Conservation (phyloP, 2,329 filamentous ascomycete genomes). For the Simplicillium aogashimaense region DNA sequence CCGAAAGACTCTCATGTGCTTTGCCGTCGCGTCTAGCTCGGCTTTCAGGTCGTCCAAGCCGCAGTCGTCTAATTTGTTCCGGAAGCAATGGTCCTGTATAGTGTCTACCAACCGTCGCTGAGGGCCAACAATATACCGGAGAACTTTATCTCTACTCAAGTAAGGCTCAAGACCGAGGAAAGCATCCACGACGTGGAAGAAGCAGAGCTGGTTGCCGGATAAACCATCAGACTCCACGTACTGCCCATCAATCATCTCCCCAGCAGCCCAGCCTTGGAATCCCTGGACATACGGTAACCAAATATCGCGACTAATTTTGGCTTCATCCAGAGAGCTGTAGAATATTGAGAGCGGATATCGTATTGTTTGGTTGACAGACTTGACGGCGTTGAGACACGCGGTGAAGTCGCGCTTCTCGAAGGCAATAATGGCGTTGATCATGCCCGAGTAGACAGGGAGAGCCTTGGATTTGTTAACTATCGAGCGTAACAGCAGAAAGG, state of each 20-base stretch:
- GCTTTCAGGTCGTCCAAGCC: background rate
- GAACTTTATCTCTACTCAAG: background rate
- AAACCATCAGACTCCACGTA: background rate
- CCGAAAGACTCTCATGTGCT: background rate
- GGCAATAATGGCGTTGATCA: background rate
- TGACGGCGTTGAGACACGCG: background rate
- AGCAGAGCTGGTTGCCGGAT: background rate
- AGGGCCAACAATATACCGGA: background rate
- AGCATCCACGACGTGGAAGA: conserved; percentile 1
- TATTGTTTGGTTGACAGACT: background rate
- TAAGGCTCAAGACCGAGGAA: background rate
- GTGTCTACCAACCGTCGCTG: background rate
- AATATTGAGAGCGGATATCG: background rate
- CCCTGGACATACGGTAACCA: background rate
- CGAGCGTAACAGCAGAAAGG: background rate
- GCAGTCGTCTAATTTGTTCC: background rate
- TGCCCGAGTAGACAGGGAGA: background rate
- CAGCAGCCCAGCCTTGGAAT: background rate
- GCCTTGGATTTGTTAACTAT: background rate
- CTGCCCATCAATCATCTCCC: background rate
- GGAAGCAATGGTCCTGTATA: background rate
- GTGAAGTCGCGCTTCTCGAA: background rate
- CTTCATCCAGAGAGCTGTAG: background rate
- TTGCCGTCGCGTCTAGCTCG: background rate
- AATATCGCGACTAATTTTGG: background rate